Evolutionary conservation across 2,329 filamentous ascomycete species (phyloP), one percentile per base, ranked within the genome.

Genomic region (Colletotrichum lupini): DNA sequence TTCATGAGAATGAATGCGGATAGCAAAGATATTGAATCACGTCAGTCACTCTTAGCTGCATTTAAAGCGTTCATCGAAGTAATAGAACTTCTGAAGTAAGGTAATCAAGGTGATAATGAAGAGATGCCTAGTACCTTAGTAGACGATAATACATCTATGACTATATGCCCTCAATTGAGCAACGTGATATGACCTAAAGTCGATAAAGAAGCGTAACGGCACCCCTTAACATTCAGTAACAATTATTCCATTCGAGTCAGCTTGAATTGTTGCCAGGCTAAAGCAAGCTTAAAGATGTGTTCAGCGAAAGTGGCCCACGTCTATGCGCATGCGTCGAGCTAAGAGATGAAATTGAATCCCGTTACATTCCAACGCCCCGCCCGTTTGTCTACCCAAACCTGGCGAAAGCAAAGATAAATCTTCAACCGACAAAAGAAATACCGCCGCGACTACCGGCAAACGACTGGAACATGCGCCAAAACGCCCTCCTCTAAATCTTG

Each of bases 401-500:
- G 57, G 22, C 59, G 19, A 22, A 26, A 7, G 37, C 19, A 24
- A 16, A 55, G 14, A 46, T 3, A 7, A 57, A 22, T 52, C 16
- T 22, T 6, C 24, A 37, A 19, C 1, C 11, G 14, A 72, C 60
- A 73, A 65, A 73, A 37, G 59, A 56, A 65, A 61, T 1, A 16
- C n/a, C 1, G 35, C 19, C 26, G 19, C n/a, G 12, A 37, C 22
- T 30, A 19, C 55, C 55, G 55, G 52, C 32, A 59, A 73, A 64
- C 46, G 66, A 69, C 32, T 14, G 66, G 58, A 52, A 46, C 28
- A 49, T n/a, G 59, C 55, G 66, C 66, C 66, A 49, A 35, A 59
- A 68, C 65, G 65, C 69, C 70, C 26, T 28, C 59, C 42, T 22
- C 59, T 46, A 16, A 6, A 24, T 26, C 42, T 6, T 42, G 19